Base-by-base conservation (phyloP, 805 yeast genomes). In the Sugiyamaella lignohabitans region DNA sequence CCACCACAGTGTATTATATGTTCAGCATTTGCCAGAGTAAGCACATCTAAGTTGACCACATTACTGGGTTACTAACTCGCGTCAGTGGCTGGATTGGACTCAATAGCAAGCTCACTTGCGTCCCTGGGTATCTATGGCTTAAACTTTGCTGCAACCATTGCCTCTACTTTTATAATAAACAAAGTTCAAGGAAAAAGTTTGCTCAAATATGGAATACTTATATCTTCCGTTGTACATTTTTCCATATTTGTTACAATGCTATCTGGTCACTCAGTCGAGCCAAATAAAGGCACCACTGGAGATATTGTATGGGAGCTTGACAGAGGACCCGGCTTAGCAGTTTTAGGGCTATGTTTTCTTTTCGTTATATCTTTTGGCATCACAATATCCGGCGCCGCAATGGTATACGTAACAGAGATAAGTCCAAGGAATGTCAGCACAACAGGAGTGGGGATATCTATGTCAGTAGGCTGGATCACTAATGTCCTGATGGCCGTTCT, bases 381-480 rank as follows among this genome's bases (percentile, higher is more conserved):
- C 3, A 38, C 38, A 14, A 27, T 50, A 3, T 35, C 48, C 18
- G 39, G 49, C n/a, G 14, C 38, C 5, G 20, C 52, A n/a, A 47
- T 50, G 40, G 42, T 44, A 11, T 50, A 50, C 27, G 40, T 51
- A 1, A 20, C 43, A 4, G 52, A 50, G 35, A 19, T 50, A 2
- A 34, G 46, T 10, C 50, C 53, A 5, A 39, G 18, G 6, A 17
- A 20, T 18, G 43, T 34, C 4, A 38, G 37, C 16, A 22, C 27
- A 14, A 35, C 38, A 17, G 53, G 50, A 3, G 39, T 50, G 3
- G 46, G 50, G 16, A 8, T 27, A 3, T 27, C 52, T 17, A 29
- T 47, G 17, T 18, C 38, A 14, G 38, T 36, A 2, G 49, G 50
- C 3, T 48, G 52, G 52, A 6, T 45, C 1, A 18, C 27, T 35